Evolutionary conservation across 257 asterid species (phyloP).

Genomic region (Vinca minor): DNA sequence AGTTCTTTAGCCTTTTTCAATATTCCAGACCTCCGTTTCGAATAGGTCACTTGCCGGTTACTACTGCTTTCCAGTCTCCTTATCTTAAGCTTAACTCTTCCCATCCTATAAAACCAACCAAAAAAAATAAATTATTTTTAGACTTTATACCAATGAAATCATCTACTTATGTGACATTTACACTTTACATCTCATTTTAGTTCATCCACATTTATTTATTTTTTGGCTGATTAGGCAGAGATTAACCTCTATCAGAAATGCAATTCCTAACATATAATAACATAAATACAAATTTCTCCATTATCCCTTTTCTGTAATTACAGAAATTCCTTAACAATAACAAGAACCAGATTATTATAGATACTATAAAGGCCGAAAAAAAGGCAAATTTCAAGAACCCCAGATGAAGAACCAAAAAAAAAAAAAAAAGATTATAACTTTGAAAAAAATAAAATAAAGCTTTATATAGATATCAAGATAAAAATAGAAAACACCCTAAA

Average conservation of each 20-base stretch:
- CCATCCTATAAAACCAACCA: conserved; percentile 49
- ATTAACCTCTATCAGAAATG: not conserved
- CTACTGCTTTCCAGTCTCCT: conserved; percentile 68
- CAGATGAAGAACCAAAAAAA: conserved; percentile 2
- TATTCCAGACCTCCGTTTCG: conserved; percentile 71
- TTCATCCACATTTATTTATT: not conserved
- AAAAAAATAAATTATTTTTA: conserved; percentile 7
- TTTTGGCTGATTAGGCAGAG: not conserved
- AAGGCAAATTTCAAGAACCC: conserved; percentile 5
- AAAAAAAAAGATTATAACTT: not conserved
- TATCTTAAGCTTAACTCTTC: conserved; percentile 74
- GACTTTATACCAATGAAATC: not conserved
- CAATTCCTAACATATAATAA: not conserved
- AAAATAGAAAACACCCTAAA: conserved; percentile 29
- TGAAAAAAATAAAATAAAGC: not conserved
- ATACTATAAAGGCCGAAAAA: not conserved
- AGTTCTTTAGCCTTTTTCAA: conserved; percentile 77
- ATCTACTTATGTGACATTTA: not conserved
- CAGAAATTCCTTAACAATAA: conserved; percentile 3
- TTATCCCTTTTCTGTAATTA: not conserved
- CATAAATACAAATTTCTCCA: not conserved
- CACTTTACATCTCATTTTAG: not conserved
- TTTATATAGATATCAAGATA: conserved; percentile 13
- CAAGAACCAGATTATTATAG: too few relatives aligned
- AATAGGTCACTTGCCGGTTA: conserved; percentile 75